Conservation (phyloP, 306 rosid species). For the Fagus crenata region DNA sequence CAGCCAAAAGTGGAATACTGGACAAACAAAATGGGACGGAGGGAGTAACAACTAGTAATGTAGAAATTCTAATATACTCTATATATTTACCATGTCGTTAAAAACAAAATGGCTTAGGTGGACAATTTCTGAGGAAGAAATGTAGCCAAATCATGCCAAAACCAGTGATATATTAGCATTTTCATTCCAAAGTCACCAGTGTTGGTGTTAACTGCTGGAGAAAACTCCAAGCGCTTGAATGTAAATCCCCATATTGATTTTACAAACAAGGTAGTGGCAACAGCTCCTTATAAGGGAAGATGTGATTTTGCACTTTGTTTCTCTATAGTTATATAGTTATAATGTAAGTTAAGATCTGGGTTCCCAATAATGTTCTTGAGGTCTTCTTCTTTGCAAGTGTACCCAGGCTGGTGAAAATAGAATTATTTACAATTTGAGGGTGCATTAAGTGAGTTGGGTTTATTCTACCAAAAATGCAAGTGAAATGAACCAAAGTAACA, state of each 20-base stretch:
- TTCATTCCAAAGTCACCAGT: neutral
- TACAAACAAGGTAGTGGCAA: neutral
- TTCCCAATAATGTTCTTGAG: neutral
- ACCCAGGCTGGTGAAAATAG: neutral
- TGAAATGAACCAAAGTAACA: neutral
- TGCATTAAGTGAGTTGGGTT: neutral
- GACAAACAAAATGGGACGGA: too few species aligned
- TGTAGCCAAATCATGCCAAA: neutral
- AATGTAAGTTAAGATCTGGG: neutral
- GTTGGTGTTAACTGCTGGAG: neutral
- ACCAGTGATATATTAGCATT: neutral
- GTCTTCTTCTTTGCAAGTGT: neutral
- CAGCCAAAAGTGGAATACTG: too few species aligned
- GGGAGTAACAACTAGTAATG: neutral
- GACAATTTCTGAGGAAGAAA: conserved; percentile 1
- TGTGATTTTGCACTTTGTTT: neutral
- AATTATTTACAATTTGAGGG: neutral
- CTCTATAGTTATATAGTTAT: neutral
- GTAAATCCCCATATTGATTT: conserved; percentile 4
- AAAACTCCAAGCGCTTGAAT: neutral
- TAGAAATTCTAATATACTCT: neutral
- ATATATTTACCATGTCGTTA: neutral
- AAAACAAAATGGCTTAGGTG: neutral
- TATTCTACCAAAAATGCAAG: neutral
- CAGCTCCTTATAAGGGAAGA: neutral